Base-by-base conservation (phyloP, 257 asterid genomes). In the Verbascum thapsus region DNA sequence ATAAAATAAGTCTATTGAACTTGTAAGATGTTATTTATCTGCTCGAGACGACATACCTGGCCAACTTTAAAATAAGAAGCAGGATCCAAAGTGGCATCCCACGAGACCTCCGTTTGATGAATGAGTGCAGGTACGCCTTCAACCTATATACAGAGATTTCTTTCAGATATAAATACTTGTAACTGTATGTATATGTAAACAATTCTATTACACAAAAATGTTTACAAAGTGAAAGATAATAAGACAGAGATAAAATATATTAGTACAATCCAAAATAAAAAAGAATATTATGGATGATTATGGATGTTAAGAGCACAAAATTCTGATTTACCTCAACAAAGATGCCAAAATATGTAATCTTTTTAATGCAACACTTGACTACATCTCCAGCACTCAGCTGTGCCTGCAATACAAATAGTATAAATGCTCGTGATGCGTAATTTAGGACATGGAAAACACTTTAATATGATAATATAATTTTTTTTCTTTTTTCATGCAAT, bases 61-160 rank as follows among this genome's bases (percentile, higher is more conserved):
- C 97, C 97, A 57, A 89, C 85, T 89, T 88, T 85, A 63, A 86
- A 92, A 74, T 77, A 79, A 8, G 96, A 75, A 45, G 75, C 80
- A 64, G 94, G 96, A 81, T 92, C 95, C 78, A 92, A 78, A 52
- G 95, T 92, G 62, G 94, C 77, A 68, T 87, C 97, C 98, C 98
- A 92, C 2, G 98, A 92, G 53, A 92, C 97, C 83, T 92, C 98
- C 35, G 96, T 61, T 72, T 88, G 97, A 80, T 88, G 96, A 78
- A 92, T 87, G 63, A 92, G 79, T 0, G 96, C 97, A 63, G 91
- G 89, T 63, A 92, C 91, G 32, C 95, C 98, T 79, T 88, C 97
- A 68, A 92, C 85, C 98, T 92, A 74, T 35, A 82, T 15, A 13
- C 18, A n/a, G 12, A 35, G 53, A 62, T 39, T 63, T 50, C 37